Evolutionary conservation across 2,329 filamentous ascomycete species (phyloP).

Genomic region (Ophiostoma piceae): DNA sequence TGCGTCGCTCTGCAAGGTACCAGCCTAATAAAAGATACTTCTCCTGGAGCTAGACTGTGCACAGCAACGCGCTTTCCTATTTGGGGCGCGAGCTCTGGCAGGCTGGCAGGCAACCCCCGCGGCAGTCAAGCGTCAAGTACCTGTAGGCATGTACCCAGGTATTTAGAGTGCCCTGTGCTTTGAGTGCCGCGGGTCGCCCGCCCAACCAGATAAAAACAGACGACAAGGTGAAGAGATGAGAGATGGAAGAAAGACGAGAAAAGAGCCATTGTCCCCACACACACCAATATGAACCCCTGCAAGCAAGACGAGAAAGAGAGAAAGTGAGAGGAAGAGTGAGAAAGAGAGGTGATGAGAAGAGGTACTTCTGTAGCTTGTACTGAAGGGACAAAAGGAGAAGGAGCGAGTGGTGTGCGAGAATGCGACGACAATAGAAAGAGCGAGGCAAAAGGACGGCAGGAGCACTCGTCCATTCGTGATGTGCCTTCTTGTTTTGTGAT

Average conservation of each 20-base stretch:
- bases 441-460: neutral
- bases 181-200: conserved; percentile 22
- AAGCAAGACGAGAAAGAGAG: neutral
- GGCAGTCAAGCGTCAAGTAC: neutral
- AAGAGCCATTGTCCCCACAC: conserved; percentile 10
- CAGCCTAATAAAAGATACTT: neutral
- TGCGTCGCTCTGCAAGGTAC: neutral
- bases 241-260: neutral
- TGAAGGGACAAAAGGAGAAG: conserved; percentile 1
- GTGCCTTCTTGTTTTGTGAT: neutral
- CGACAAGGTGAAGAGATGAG: neutral
- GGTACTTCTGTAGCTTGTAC: neutral
- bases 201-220: conserved; percentile 25
- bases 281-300: conserved; percentile 17
- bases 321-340: neutral
- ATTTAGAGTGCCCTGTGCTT: neutral
- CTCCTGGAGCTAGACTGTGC: neutral
- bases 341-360: neutral
- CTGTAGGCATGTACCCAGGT: too few species aligned
- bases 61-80: neutral
- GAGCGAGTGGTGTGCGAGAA: neutral
- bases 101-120: neutral
- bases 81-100: neutral
- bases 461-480: neutral
- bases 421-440: neutral